These are phyloP conservation scores for Rhodotorula sp. DNA, from an alignment of 1,284 basidiomycete genomes.

Conservation along the genomic window DNA sequence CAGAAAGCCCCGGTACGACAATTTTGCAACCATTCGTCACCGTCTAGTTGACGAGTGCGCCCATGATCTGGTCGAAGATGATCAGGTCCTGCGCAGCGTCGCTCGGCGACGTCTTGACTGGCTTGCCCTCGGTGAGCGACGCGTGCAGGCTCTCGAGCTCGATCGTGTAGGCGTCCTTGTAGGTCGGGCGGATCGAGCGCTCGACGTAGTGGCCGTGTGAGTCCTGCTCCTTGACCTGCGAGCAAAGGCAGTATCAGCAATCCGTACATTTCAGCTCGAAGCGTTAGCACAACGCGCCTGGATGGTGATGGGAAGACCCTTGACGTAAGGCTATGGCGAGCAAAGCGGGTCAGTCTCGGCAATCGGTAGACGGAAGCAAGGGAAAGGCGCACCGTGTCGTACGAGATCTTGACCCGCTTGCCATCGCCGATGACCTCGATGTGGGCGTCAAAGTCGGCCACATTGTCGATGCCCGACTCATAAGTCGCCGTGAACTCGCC, in stretches of 20 bases:
- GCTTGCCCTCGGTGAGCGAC: constrained; percentile 46
- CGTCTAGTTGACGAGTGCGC: constrained; percentile 28
- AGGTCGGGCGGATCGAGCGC: constrained; percentile 50
- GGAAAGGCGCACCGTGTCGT: constrained; percentile 48
- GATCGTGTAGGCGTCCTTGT: constrained; percentile 53
- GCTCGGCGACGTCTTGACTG: constrained; percentile 47
- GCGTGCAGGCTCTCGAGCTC: constrained; percentile 49
- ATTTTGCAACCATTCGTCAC: too few relatives aligned
- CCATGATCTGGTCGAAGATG: constrained; percentile 51
- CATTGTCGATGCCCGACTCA: constrained; percentile 52
- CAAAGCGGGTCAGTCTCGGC: background rate
- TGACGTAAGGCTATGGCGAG: constrained; percentile 49
- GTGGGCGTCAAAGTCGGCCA: constrained; percentile 54
- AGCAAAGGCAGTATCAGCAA: too few relatives aligned
- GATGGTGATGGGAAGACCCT: constrained; percentile 52
- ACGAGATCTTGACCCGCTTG: constrained; percentile 52
- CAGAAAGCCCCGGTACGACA: too few relatives aligned
- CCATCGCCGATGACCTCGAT: constrained; percentile 54
- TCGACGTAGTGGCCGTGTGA: constrained; percentile 47
- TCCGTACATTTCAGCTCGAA: too few relatives aligned
- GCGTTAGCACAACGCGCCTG: constrained; percentile 10
- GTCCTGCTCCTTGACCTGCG: constrained; percentile 46
- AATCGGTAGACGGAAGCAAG: background rate
- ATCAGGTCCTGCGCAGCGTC: constrained; percentile 51
- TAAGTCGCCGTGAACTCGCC: constrained; percentile 37